phyloP scores from a whole-genome alignment of 23 red algal genomes.

The Gracilaria domingensis region DNA sequence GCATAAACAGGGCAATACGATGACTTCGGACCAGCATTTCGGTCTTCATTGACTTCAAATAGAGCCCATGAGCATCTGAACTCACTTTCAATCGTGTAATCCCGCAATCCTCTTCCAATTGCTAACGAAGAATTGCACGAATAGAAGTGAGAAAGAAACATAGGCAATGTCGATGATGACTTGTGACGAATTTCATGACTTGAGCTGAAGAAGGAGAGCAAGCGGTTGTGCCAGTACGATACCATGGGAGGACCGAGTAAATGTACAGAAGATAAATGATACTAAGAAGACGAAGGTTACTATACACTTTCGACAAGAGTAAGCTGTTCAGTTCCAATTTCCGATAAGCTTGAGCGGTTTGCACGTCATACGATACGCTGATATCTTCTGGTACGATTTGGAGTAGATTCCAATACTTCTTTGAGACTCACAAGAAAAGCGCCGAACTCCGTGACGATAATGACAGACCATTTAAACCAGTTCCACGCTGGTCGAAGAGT shows the following conservation, averaged over 20 bases:
- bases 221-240: background rate
- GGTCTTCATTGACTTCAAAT: too few species aligned
- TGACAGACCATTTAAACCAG: constrained; percentile 77
- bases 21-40: too few species aligned
- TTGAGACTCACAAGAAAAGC: constrained; percentile 80
- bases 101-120: too few species aligned
- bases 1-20: background rate
- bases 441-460: constrained; percentile 75
- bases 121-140: background rate
- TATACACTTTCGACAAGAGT: background rate
- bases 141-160: background rate
- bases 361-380: constrained; percentile 50
- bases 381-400: constrained; percentile 47
- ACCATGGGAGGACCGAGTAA: background rate
- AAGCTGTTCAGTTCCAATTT: background rate
- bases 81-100: too few species aligned
- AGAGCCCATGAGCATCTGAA: too few species aligned
- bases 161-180: background rate
- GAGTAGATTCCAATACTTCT: constrained; percentile 57
- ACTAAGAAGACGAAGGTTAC: background rate
- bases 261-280: background rate
- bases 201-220: background rate
- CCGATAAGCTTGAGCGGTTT: background rate
- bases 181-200: background rate
- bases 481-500: constrained; percentile 62